A percentile compares a stretch with the other conserved stretches of the same genome.
Evolutionary conservation across 805 yeast genomes (phyloP).

Genomic region (Sugiyamaella smithiae): DNA sequence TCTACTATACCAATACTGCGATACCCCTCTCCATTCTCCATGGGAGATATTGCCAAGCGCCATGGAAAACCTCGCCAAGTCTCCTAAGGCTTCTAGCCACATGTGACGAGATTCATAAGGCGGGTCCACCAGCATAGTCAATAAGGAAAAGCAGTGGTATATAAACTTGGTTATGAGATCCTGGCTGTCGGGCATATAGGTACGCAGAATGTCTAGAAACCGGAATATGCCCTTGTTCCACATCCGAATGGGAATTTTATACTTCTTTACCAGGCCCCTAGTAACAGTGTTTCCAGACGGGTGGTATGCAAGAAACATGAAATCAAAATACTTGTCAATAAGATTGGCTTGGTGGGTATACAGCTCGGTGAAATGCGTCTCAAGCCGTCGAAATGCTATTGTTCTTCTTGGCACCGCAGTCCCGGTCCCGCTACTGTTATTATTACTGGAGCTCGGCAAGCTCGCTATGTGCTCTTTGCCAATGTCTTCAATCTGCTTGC

Average conservation of each 20-base stretch:
- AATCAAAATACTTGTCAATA: conserved; percentile 25
- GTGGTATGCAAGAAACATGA: conserved; percentile 26
- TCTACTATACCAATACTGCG: conserved; percentile 78
- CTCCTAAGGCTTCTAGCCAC: conserved; percentile 88
- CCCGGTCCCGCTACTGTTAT: not conserved
- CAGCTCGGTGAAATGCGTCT: conserved; percentile 14
- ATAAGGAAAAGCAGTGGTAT: conserved; percentile 22
- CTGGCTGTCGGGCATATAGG: conserved; percentile 18
- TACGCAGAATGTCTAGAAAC: conserved; percentile 24
- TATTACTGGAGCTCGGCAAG: not conserved
- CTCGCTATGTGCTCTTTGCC: not conserved
- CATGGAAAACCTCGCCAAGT: conserved; percentile 82
- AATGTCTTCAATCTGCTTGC: conserved; percentile 6
- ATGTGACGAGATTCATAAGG: conserved; percentile 27
- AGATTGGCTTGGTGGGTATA: conserved; percentile 20
- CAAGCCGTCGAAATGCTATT: not conserved
- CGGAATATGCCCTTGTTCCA: conserved; percentile 29
- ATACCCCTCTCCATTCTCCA: conserved; percentile 81
- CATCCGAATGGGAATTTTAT: conserved; percentile 25
- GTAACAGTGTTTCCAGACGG: conserved; percentile 22
- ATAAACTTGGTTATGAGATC: conserved; percentile 24
- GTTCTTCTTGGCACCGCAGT: not conserved
- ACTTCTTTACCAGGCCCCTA: conserved; percentile 22
- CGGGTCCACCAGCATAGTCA: conserved; percentile 26
- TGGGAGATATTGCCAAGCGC: conserved; percentile 75